Percentiles rank a stretch among this genome's conserved stretches.
phyloP scores from a whole-genome alignment of 768 basidiomycete species.

The Pulveroboletus frians region DNA sequence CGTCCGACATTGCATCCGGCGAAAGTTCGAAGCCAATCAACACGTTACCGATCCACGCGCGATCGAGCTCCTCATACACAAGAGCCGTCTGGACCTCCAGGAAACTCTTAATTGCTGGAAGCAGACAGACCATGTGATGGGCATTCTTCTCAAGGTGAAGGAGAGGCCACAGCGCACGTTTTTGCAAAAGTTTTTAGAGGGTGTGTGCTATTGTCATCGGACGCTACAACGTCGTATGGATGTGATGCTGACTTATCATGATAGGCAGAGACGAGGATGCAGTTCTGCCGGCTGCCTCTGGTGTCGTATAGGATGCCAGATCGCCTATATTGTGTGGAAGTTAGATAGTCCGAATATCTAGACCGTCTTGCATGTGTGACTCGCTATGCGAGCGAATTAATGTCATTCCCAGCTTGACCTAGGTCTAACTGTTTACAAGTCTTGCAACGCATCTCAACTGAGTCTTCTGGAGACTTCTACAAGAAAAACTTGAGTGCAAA shows the following conservation, averaged over 20 bases:
- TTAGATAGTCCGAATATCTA: slow-evolving; percentile 6
- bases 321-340: background rate
- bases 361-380: background rate
- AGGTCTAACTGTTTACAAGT: background rate
- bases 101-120: slow-evolving; percentile 96
- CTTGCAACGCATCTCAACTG: background rate
- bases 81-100: slow-evolving; percentile 84
- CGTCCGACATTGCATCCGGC: slow-evolving; percentile 77
- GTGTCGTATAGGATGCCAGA: slow-evolving; percentile 21
- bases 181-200: slow-evolving; percentile 81
- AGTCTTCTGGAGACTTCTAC: background rate
- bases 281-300: slow-evolving; percentile 61
- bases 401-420: background rate
- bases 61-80: slow-evolving; percentile 82
- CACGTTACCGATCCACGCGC: slow-evolving; percentile 75
- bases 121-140: slow-evolving; percentile 74
- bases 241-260: background rate
- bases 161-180: slow-evolving; percentile 54
- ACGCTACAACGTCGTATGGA: too few species aligned
- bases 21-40: slow-evolving; percentile 82
- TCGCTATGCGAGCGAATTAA: background rate
- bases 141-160: slow-evolving; percentile 52
- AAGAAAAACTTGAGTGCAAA: too few species aligned
- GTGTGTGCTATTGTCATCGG: slow-evolving; percentile 38
- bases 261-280: slow-evolving; percentile 74